These are phyloP conservation scores for Cryptococcus sp. DNA, from an alignment of 1,284 basidiomycete genomes.

Conservation along the genomic window DNA sequence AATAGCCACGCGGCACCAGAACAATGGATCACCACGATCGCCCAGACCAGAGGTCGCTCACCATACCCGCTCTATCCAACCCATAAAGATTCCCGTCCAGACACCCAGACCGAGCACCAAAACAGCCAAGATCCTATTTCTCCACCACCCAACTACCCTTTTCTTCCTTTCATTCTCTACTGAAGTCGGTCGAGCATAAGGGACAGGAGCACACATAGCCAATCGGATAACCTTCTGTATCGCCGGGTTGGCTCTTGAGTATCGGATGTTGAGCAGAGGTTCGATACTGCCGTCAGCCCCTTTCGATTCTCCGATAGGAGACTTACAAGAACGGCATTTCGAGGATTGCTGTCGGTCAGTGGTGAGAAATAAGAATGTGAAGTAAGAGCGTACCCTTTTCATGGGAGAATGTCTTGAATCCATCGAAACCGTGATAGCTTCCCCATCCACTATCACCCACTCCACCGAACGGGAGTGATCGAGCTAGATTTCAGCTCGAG, in stretches of 20 bases:
- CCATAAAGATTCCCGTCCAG: neutral
- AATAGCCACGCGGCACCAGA: too few species aligned
- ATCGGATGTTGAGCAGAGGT: slow-evolving; percentile 37
- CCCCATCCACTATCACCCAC: slow-evolving; percentile 48
- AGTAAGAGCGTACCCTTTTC: slow-evolving; percentile 29
- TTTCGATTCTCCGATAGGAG: neutral
- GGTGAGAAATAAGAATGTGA: neutral
- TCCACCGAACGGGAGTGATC: slow-evolving; percentile 45
- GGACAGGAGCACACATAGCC: slow-evolving; percentile 15
- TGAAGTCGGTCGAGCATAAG: slow-evolving; percentile 33
- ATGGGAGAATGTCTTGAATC: slow-evolving; percentile 46
- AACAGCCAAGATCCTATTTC: neutral
- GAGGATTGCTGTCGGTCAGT: slow-evolving; percentile 21
- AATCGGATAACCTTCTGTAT: slow-evolving; percentile 21
- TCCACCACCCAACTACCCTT: neutral
- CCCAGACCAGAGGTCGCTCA: too few species aligned
- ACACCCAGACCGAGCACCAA: neutral
- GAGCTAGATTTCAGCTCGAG: slow-evolving; percentile 15
- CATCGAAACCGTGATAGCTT: slow-evolving; percentile 42
- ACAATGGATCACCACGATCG: too few species aligned
- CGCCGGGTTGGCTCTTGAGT: slow-evolving; percentile 30
- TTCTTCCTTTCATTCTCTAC: slow-evolving; percentile 30
- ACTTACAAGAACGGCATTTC: slow-evolving; percentile 37
- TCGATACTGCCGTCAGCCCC: slow-evolving; percentile 26
- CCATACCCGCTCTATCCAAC: too few species aligned